Evolutionary conservation across 2,329 filamentous ascomycete genomes (phyloP), one percentile per base, ranked within the genome.

Genomic region (Colletotrichum echinochloae): DNA sequence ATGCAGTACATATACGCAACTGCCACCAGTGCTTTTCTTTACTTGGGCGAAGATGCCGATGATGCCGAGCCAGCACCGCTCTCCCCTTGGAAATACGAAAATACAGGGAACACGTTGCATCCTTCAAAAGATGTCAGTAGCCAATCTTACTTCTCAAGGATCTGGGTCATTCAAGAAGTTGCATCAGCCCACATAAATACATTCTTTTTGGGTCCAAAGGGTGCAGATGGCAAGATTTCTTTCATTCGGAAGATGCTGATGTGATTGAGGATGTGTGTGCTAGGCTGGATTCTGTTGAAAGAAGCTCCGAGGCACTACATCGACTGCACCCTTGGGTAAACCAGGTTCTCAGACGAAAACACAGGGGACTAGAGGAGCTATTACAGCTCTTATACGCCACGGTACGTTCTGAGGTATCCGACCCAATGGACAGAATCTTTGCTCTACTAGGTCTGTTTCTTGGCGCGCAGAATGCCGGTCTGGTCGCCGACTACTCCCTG

Each of bases 1-100:
- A 75, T 75, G 73, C 71, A 67, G 0, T 59, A 66, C 18, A 75
- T 75, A 4, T 75, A 73, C n/a, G 64, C 68, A 14, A 66, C 49
- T 16, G 64, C 68, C 2, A 11, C 6, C 0, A 30, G 30, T 9
- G 57, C 60, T 16, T 14, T 63, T 7, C 49, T 71, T 0, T 71
- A 67, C 16, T 7, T 67, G 1, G 64, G 57, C 1, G 63, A 71
- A 20, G 51, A 54, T 9, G 9, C 39, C 3, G 12, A n/a, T 2
- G 57, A 56, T 14, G 8, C n/a, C 1, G 7, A 20, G 3, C 30
- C 39, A 2, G 18, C 2, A 14, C 37, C 14, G 28, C 48, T 5
- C 4, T 23, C 44, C n/a, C n/a, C 44, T 23, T 48, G 44, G 44
- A 48, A 14, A 12, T 48, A 23, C 11, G n/a, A 23, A 23, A 48